Evolutionary conservation across 306 rosid species (phyloP), one percentile per base, ranked within the genome.

Genomic region (Styphnolobium japonicum): DNA sequence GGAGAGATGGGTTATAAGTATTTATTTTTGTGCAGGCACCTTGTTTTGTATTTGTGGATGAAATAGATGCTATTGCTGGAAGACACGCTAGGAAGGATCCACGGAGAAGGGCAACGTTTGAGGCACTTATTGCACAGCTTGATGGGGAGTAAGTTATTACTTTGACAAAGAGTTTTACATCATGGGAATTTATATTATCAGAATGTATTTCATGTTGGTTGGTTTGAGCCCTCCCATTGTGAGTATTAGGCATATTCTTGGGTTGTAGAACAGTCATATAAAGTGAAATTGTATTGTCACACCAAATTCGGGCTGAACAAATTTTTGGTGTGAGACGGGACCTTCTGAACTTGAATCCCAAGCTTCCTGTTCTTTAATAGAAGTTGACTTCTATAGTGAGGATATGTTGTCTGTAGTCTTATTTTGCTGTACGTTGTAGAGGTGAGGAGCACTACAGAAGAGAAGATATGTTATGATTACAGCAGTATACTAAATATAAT

Each of bases 11-110:
- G 16, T 86, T 10, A 55, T 49, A 21, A 60, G 15, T 42, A 46
- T 31, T 37, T 66, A 9, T 56, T 64, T 66, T 23, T 78, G 40
- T 80, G 81, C 78, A 93, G 98, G 99, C 98, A 81, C 99, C 99
- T 81, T 86, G 90, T 75, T 95, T 95, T 83, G 86, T 95, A 53
- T 95, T 95, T 84, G 98, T 95, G 49, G 97, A 95, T 93, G 99
- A 95, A 90, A 93, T 95, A 75, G 99, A 93, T 48, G 99, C 99
- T 69, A 91, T 95, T 85, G 99, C 99, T 61, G 99, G 98, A 86
- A 91, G 97, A 73, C 99, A 93, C 76, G 95, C 96, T 33, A 89
- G 93, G 80, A 86, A 87, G 80, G 98, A 95, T 89, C 99, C 98
- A 39, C 88, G 97, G 23, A 89, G 98, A 81, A 87, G 94, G 77